Evolutionary conservation across 2,329 filamentous ascomycete species (phyloP), one percentile per base, ranked within the genome.

Genomic region (Talaromyces sp.): DNA sequence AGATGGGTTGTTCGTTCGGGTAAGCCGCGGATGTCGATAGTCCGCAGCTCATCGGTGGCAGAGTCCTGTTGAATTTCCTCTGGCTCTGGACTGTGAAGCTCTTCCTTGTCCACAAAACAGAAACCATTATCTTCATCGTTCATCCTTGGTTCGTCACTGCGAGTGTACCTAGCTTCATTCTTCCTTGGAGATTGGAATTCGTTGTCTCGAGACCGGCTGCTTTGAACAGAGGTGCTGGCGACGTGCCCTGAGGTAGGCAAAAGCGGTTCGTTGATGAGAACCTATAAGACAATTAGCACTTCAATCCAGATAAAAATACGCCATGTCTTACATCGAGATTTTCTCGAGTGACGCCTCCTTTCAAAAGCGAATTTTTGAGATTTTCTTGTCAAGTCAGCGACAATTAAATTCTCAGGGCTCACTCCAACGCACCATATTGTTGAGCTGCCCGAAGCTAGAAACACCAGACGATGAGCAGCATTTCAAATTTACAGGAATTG

Each of bases 1-100:
- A 80, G 80, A 67, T 89, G 84, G 0, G 85, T 88, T 14, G 82
- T 83, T 2, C 77, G 78, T 5, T 86, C 81, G 0, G 87, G 77
- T 1, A 94, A 78, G 61, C 87, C 86, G 38, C 75, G 75, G 55
- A 93, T 76, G 24, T 84, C 75, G 24, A 95, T 57, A 4, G 71
- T 74, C 8, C 70, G 71, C 43, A 69, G 69, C 8, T 66, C 66
- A 19, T 62, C 63, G 2, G 57, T 59, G 19, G 61, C 54, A 24
- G 60, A 64, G 9, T 62, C 65, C 27, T 62, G 64, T 48, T 63
- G 64, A 35, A 62, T 65, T 32, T 61, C 60, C 21, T 66, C 65
- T 35, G 60, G 63, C 38, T 63, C 63, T 11, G 66, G 65, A 24
- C 59, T 63, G 14, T 69, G 38, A 12, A 32, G 14, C 26, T 60